Evolutionary conservation across 352 stramenopile species (phyloP).

Genomic region (Phytopythium montanum): DNA sequence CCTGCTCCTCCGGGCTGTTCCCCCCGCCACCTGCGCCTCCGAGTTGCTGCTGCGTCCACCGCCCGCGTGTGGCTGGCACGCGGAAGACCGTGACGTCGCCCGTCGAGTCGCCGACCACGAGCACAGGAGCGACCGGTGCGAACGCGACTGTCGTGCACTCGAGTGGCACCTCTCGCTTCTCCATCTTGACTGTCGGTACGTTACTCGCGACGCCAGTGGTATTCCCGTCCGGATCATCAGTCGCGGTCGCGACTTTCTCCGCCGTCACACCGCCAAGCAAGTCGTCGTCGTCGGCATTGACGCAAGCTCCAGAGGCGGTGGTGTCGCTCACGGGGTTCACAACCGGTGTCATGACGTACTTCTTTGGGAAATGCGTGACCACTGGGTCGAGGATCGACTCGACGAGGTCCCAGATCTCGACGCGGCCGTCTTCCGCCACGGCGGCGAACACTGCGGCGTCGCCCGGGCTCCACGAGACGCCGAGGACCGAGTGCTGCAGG

Average conservation of each 20-base stretch:
- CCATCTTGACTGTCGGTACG: conserved; percentile 4
- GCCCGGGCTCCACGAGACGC: conserved; percentile 85
- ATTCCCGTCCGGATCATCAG: conserved; percentile 5
- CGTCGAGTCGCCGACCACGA: conserved; percentile 73
- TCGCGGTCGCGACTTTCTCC: background rate
- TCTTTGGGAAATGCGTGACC: conserved; percentile 71
- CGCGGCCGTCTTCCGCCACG: conserved; percentile 86
- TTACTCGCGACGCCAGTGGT: conserved; percentile 4
- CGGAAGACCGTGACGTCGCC: conserved; percentile 76
- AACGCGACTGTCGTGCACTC: conserved; percentile 76
- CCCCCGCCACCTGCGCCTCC: conserved; percentile 10
- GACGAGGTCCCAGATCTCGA: conserved; percentile 90
- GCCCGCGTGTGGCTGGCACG: conserved; percentile 29
- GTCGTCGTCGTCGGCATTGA: conserved; percentile 10
- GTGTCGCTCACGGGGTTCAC: background rate
- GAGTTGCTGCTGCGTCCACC: conserved; percentile 16
- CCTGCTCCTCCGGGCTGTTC: conserved; percentile 42
- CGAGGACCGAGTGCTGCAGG: conserved; percentile 73
- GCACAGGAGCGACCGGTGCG: conserved; percentile 59
- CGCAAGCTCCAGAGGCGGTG: conserved; percentile 3
- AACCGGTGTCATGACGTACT: conserved; percentile 21
- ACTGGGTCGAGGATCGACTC: conserved; percentile 84
- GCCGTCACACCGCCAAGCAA: conserved; percentile 4
- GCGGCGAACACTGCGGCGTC: conserved; percentile 81
- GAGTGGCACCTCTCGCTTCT: conserved; percentile 32